Percentiles rank a stretch among this genome's conserved stretches.
phyloP scores from a whole-genome alignment of 768 basidiomycete genomes.

The Boletus rubroflammeus region DNA sequence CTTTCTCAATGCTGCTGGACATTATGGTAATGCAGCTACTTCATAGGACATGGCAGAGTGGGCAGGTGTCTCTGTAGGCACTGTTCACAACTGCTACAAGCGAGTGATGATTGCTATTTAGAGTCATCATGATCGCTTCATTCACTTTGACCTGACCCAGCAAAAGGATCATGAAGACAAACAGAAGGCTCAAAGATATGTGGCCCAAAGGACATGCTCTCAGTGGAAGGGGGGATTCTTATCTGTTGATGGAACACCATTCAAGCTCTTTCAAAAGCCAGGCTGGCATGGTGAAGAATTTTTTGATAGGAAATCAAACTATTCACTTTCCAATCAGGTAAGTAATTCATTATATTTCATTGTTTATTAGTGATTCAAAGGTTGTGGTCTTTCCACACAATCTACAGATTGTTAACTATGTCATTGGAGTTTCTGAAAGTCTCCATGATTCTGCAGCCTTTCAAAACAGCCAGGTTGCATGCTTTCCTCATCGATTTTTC shows the following conservation, averaged over 20 bases:
- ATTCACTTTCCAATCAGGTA: conserved; percentile 13
- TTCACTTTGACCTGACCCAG: conserved; percentile 2
- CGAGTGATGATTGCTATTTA: conserved; percentile 13
- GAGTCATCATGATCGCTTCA: conserved; percentile 5
- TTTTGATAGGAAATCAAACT: conserved; percentile 11
- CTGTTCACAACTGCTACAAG: conserved; percentile 17
- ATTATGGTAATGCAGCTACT: conserved; percentile 12
- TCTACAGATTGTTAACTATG: conserved; percentile 13
- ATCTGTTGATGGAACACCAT: conserved; percentile 11
- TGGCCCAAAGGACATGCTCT: neutral
- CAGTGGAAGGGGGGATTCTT: conserved; percentile 8
- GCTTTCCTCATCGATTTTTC: neutral
- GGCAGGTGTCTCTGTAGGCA: conserved; percentile 19
- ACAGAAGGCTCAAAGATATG: neutral
- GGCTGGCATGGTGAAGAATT: conserved; percentile 17
- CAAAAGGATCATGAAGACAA: neutral
- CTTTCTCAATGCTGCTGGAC: conserved; percentile 26
- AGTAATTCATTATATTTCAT: neutral
- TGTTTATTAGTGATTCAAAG: neutral
- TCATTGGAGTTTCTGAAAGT: conserved; percentile 12
- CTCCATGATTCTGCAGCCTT: conserved; percentile 12
- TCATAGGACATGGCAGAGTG: conserved; percentile 19
- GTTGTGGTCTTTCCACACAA: conserved; percentile 12
- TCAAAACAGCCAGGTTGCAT: neutral
- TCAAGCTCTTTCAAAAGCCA: too few relatives aligned